Percentiles rank a stretch among this genome's conserved stretches.
Conservation (phyloP, 805 yeast species). For the Ogataea philodendri region DNA sequence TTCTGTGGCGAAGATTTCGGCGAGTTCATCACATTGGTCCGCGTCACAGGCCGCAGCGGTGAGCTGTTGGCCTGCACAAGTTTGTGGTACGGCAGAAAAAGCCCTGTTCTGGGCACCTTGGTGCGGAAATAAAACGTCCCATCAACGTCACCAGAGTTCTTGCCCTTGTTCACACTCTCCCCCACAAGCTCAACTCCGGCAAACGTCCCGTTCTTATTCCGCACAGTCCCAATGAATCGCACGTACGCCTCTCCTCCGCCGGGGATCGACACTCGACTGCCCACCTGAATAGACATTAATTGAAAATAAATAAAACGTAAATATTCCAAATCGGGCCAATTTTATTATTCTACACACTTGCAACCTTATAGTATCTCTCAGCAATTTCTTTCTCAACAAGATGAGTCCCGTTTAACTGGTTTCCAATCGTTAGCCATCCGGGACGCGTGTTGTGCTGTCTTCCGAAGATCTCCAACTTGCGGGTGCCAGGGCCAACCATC, state of each 20-base stretch:
- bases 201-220: conserved; percentile 69
- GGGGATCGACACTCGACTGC: conserved; percentile 42
- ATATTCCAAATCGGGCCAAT: too few species aligned
- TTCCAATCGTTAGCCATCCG: conserved; percentile 88
- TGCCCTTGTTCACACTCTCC: conserved; percentile 62
- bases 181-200: conserved; percentile 88
- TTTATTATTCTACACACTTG: too few species aligned
- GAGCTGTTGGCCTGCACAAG: conserved; percentile 26
- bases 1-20: conserved; percentile 9
- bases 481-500: conserved; percentile 69
- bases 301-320: conserved; percentile 2
- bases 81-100: conserved; percentile 63
- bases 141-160: conserved; percentile 79
- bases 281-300: conserved; percentile 9
- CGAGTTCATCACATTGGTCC: conserved; percentile 10
- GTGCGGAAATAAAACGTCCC: conserved; percentile 72
- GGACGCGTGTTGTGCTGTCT: conserved; percentile 80
- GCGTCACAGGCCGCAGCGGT: conserved; percentile 15
- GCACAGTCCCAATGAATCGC: conserved; percentile 69
- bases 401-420: conserved; percentile 62
- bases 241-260: conserved; percentile 69
- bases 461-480: conserved; percentile 88
- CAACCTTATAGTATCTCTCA: conserved; percentile 16
- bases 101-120: conserved; percentile 61
- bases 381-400: conserved; percentile 58